These are phyloP conservation scores for Botrytis pseudocinerea DNA, from an alignment of 2,329 filamentous ascomycete genomes.

Conservation along the genomic window DNA sequence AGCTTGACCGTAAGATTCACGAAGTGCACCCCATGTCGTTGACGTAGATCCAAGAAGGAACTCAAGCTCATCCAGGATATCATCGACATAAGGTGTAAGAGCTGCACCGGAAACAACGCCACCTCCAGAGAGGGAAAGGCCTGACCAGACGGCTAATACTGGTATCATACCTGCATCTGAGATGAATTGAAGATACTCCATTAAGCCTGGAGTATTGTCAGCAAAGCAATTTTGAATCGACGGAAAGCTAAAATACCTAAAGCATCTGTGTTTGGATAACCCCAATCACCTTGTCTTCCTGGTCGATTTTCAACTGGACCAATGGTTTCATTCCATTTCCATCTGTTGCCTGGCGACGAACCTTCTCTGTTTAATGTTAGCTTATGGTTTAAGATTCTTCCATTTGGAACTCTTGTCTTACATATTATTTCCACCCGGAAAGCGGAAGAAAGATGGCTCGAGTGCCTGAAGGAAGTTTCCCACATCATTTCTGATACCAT, in stretches of 20 bases:
- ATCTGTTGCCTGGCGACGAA: constrained; percentile 29
- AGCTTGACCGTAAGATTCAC: constrained; percentile 50
- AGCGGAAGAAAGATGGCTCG: constrained; percentile 57
- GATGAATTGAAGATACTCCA: constrained; percentile 42
- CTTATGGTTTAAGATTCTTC: background rate
- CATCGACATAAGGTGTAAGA: constrained; percentile 48
- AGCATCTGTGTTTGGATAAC: constrained; percentile 46
- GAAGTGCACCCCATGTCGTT: constrained; percentile 47
- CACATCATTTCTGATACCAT: constrained; percentile 58
- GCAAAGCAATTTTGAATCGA: background rate
- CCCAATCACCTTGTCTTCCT: constrained; percentile 46
- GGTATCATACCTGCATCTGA: constrained; percentile 49
- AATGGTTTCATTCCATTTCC: constrained; percentile 45
- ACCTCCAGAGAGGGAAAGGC: constrained; percentile 43
- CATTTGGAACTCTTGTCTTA: constrained; percentile 28
- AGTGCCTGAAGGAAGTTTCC: constrained; percentile 52
- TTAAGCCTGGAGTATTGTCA: constrained; percentile 17
- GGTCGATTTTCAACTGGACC: constrained; percentile 42
- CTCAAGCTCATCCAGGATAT: constrained; percentile 52
- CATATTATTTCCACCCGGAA: constrained; percentile 65
- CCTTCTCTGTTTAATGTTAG: constrained; percentile 38
- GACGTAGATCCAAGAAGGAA: constrained; percentile 49
- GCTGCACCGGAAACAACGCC: constrained; percentile 45
- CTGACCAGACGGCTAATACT: constrained; percentile 50
- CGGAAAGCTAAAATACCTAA: constrained; percentile 43